phyloP scores from a whole-genome alignment of 108 stramenopile species.

The Conticribra weissflogii region DNA sequence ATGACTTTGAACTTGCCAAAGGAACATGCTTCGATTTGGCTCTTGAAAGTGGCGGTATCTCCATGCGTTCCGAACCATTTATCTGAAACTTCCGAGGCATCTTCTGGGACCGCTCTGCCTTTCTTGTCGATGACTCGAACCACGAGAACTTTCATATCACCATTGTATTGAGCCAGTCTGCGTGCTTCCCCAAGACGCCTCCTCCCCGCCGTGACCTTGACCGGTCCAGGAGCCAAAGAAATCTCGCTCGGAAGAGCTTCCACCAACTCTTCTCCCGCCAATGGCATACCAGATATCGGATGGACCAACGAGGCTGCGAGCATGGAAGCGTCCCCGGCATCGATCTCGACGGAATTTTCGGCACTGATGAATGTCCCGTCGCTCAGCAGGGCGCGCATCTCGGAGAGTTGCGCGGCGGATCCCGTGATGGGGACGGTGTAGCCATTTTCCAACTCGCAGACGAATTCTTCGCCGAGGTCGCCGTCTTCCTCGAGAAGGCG shows the following conservation, averaged over 20 bases:
- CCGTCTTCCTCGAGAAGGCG: slow-evolving; percentile 5
- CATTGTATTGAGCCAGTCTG: slow-evolving; percentile 8
- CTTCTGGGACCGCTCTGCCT: background rate
- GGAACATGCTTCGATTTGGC: slow-evolving; percentile 18
- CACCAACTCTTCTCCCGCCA: background rate
- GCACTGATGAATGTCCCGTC: slow-evolving; percentile 2
- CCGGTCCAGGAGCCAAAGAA: slow-evolving; percentile 7
- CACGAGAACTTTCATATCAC: slow-evolving; percentile 7
- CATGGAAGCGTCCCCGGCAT: background rate
- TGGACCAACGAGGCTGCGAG: background rate
- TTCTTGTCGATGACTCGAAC: slow-evolving; percentile 1
- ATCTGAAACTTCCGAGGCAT: slow-evolving; percentile 1
- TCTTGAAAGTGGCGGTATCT: slow-evolving; percentile 5
- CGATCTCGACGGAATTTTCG: slow-evolving; percentile 1
- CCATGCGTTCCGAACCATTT: slow-evolving; percentile 25
- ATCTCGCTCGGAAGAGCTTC: background rate
- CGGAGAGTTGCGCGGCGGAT: slow-evolving; percentile 6
- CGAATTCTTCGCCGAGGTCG: slow-evolving; percentile 13
- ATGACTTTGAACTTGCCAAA: slow-evolving; percentile 1
- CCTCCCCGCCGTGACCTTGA: background rate
- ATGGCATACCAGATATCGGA: background rate
- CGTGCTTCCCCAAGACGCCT: no score
- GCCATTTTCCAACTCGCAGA: slow-evolving; percentile 23
- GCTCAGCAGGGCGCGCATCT: slow-evolving; percentile 5
- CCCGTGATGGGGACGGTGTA: slow-evolving; percentile 8